Conservation (phyloP, 2,329 filamentous ascomycete species). For the Fusarium burgessii region DNA sequence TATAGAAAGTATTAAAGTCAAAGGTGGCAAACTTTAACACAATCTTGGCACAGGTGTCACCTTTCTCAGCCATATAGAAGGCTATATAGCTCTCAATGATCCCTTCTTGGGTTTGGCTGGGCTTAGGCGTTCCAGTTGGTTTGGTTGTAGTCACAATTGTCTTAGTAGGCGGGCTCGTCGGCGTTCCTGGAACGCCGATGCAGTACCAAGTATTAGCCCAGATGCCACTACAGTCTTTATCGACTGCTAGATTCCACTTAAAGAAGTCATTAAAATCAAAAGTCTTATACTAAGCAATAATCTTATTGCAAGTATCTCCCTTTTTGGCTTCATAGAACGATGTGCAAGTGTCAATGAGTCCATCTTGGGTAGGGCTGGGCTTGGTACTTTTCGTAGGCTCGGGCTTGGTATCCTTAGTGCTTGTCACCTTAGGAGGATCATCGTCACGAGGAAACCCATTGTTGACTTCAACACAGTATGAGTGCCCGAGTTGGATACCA, state of each 20-base stretch:
- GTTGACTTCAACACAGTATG: neutral
- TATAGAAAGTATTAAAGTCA: neutral
- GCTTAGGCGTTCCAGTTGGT: rapidly evolving
- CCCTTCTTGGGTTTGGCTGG: rapidly evolving
- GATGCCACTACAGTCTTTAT: neutral
- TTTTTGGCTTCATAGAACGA: slow-evolving; percentile 24
- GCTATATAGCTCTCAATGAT: rapidly evolving
- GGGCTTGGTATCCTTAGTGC: rapidly evolving
- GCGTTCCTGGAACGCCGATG: neutral
- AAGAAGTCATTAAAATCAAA: slow-evolving; percentile 20
- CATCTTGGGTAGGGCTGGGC: neutral
- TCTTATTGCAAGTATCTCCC: slow-evolving; percentile 18
- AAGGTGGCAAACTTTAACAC: rapidly evolving
- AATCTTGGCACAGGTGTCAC: neutral
- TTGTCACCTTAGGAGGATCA: neutral
- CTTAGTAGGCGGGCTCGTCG: rapidly evolving
- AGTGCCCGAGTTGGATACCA: neutral
- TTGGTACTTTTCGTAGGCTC: neutral
- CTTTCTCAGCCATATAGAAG: rapidly evolving
- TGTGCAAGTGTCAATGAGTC: neutral
- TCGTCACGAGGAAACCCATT: neutral
- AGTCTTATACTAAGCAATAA: neutral
- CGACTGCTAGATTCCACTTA: neutral
- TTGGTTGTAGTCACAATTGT: neutral
- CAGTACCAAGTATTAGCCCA: slow-evolving; percentile 12